Conservation (phyloP, 1,284 basidiomycete species). For the Microstroma glucosiphilum region DNA sequence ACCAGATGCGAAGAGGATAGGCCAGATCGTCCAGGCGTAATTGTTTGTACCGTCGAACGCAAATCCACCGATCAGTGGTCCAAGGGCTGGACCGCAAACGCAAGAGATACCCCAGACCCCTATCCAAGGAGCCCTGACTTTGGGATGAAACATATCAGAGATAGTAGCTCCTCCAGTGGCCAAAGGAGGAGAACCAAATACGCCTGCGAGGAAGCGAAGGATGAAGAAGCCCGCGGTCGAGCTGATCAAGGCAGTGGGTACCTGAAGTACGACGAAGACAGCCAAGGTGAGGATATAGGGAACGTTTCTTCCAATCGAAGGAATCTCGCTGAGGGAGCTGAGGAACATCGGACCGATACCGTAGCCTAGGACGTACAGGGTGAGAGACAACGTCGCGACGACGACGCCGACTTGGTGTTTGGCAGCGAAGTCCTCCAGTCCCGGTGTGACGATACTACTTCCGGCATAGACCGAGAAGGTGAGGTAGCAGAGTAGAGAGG, state of each 20-base stretch:
- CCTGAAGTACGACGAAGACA: constrained; percentile 30
- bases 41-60: constrained; percentile 21
- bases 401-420: constrained; percentile 16
- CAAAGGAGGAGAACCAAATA: constrained; percentile 34
- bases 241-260: constrained; percentile 23
- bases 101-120: constrained; percentile 32
- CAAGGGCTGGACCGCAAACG: constrained; percentile 28
- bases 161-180: constrained; percentile 40
- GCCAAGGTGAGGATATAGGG: constrained; percentile 29
- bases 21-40: constrained; percentile 49
- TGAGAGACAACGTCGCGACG: constrained; percentile 24
- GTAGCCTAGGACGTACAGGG: constrained; percentile 34
- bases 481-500: constrained; percentile 39
- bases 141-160: constrained; percentile 23
- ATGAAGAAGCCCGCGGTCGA: constrained; percentile 29
- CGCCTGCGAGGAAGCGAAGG: constrained; percentile 33
- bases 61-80: constrained; percentile 36
- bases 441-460: constrained; percentile 59
- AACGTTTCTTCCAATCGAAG: constrained; percentile 31
- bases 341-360: constrained; percentile 45
- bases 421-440: constrained; percentile 54
- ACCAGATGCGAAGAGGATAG: constrained; percentile 48
- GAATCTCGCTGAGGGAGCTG: constrained; percentile 47
- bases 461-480: constrained; percentile 60
- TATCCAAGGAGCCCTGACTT: constrained; percentile 20